These are phyloP conservation scores for Crotalaria pallida DNA, from an alignment of 306 rosid species.

Conservation along the genomic window DNA sequence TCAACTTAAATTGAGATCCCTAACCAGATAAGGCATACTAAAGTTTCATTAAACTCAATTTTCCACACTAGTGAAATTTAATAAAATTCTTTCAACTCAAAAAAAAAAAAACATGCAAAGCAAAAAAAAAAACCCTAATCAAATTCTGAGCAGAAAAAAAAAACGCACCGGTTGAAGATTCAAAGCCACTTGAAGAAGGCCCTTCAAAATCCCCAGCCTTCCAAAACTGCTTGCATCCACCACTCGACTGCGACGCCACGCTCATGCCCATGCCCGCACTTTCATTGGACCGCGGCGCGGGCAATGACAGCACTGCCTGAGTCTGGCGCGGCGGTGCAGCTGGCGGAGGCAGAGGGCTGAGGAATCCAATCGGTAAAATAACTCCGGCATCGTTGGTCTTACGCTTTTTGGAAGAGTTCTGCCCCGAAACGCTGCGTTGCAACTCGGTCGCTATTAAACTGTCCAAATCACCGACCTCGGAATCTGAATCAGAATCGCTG, in stretches of 20 bases:
- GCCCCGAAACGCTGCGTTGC: background rate
- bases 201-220: slow-evolving; percentile 92
- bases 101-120: background rate
- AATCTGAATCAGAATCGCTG: slow-evolving; percentile 28
- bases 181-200: slow-evolving; percentile 32
- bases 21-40: too few relatives aligned
- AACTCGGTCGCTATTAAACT: slow-evolving; percentile 8
- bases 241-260: background rate
- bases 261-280: too few relatives aligned
- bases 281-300: slow-evolving; percentile 15
- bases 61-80: too few relatives aligned
- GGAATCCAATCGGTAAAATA: slow-evolving; percentile 52
- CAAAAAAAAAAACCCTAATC: background rate
- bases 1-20: too few relatives aligned
- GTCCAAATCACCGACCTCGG: slow-evolving; percentile 34
- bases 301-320: background rate
- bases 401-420: slow-evolving; percentile 32
- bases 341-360: slow-evolving; percentile 23
- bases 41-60: too few relatives aligned
- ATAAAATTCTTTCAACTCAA: background rate
- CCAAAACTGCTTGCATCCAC: slow-evolving; percentile 74
- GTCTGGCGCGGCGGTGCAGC: background rate
- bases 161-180: slow-evolving; percentile 44
- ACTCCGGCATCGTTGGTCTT: slow-evolving; percentile 33
- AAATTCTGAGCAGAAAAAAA: background rate